Evolutionary conservation across 805 yeast genomes (phyloP), one percentile per base, ranked within the genome.

Genomic region (Ogataea philodendri): DNA sequence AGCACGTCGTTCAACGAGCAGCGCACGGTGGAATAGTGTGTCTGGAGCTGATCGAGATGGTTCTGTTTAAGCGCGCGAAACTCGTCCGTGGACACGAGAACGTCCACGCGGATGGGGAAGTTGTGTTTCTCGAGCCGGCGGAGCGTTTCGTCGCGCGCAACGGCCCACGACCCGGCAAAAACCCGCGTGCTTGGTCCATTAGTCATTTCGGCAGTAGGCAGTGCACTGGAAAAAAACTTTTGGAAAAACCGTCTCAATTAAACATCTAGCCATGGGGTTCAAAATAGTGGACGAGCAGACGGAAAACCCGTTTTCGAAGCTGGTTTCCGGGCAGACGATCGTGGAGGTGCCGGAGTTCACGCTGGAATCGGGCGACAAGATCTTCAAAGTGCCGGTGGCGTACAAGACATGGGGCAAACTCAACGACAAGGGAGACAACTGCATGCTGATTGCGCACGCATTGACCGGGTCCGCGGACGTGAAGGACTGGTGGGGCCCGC

Each of bases 401-500:
- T 93, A 84, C 66, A 90, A 90, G 59, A 83, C 95, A 0, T 93
- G 97, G 97, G 98, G 98, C 2, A 69, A 74, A 37, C 69, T 93
- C 30, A 88, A 88, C 54, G 74, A 67, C 6, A 65, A 60, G 3
- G 78, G 73, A 7, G 80, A 79, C 48, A 93, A 93, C 56, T 88
- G 81, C 41, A 66, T 93, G 69, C 77, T 93, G n/a, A 84, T 93
- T 9, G 84, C 96, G 51, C 98, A 93, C 66, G 97, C 98, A 0
- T 67, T 93, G 37, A 88, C 97, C 0, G 98, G 98, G 0, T 87
- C 96, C 0, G 75, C 96, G 0, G 97, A 93, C 57, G 96, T 90
- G 11, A 73, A 83, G 24, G 98, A 93, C 54, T 93, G 98, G 98
- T 93, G 98, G 98, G 97, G 97, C 0, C 97, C 97, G 0, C 62